Evolutionary conservation across 768 basidiomycete genomes (phyloP), one percentile per base, ranked within the genome.

Genomic region (Tulasnella sp.): DNA sequence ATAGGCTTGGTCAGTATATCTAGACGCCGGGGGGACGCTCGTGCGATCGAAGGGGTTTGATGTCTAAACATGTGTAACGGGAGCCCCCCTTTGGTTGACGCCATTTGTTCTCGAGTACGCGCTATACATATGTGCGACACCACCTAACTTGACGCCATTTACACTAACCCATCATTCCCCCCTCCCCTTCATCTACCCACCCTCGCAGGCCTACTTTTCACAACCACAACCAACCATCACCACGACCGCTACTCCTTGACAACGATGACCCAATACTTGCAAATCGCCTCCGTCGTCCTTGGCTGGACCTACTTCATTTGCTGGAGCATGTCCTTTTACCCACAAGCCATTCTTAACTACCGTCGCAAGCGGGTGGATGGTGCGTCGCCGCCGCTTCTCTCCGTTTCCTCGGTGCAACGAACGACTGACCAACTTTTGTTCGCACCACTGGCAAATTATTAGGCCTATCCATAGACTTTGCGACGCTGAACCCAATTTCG

Each of bases 401-500:
- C 59, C 40, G n/a, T n/a, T 15, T 9, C 27, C 2, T 1, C 15
- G 23, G 15, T 11, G 25, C 11, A 32, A 11, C 27, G 34, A 48
- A 5, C 31, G 15, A 29, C 25, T 5, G 9, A 37, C 36, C 36
- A n/a, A 37, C 3, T 29, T 9, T 17, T 17, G 4, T 19, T 4
- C 2, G 17, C 46, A 29, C 19, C 7, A 45, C 14, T 48, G 1
- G n/a, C 37, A 67, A 68, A 32, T 69, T 70, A 3, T 60, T 61
- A 7, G 72, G 72, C 6, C 61, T 72, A 23, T 67, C 68, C 1
- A 60, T 68, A 14, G 71, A 73, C 64, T 74, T 74, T 58, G 61
- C 66, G 19, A 64, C 64, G 49, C 63, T 73, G 37, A 75, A 75
- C 59, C 66, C 69, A 1, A 31, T 71, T 34, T 72, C 72, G 34